Base-by-base conservation (phyloP, 805 yeast genomes). In the Danielozyma ontarioensis region DNA sequence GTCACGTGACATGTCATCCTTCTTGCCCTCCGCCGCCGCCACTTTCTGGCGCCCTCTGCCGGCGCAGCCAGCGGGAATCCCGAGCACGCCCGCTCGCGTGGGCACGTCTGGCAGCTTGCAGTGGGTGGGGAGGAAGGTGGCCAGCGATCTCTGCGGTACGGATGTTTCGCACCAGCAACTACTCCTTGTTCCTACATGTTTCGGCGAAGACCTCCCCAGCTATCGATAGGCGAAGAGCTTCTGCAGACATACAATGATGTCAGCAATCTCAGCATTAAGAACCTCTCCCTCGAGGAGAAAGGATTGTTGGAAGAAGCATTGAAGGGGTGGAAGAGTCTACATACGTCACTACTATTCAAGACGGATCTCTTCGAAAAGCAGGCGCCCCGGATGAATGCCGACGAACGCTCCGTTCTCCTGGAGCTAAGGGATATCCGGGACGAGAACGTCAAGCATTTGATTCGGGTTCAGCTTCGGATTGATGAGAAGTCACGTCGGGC, bases 281-380 rank as follows among this genome's bases (percentile, higher is more conserved):
- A 79, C 53, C 49, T 78, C 31, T 65, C 76, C 3, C 50, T 77
- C 13, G 88, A 83, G 46, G 81, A 81, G 37, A 60, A 64, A 13
- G 63, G 68, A 22, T 66, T 71, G 14, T 53, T 67, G 28, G 72
- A 66, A 31, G 75, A 71, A 13, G 83, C 88, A 2, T 56, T 80
- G 14, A 74, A 72, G 38, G 89, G 89, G 2, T 82, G 90, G 89
- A 81, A 78, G 42, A 64, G 78, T 2, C 56, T 83, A n/a, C 85
- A 79, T 41, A 76, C 83, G 2, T 70, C 74, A 30, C 65, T 79
- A 2, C 64, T 76, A 30, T 74, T 64, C 49, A 75, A 75, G 44
- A 56, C 80, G 27, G 84, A 79, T 39, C 53, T 34, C 44, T 82
- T 44, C 70, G 80, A 48, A 59, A n/a, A 13, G 27, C 27, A 25